Percentiles rank a stretch among this genome's conserved stretches.
Evolutionary conservation across 1,139 yeast genomes (phyloP).

Genomic region (Taiozyma sp.): DNA sequence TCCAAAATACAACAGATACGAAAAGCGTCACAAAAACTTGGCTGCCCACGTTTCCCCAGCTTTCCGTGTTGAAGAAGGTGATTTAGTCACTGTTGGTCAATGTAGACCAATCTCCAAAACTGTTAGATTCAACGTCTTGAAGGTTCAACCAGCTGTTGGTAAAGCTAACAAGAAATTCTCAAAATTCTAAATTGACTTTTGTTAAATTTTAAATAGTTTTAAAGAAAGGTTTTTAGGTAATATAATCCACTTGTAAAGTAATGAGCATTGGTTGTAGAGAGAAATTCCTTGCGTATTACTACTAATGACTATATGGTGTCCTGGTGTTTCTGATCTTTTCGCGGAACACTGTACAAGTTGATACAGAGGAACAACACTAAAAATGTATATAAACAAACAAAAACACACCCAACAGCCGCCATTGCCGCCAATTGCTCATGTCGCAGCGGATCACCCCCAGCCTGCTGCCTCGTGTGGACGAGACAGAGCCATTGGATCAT

Average conservation of each 20-base stretch:
- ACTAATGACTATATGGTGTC: too few species aligned
- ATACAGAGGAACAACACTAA: not conserved
- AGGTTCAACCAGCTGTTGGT: slow-evolving; percentile 88
- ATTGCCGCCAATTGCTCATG: not conserved
- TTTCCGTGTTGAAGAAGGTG: slow-evolving; percentile 99
- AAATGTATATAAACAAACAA: not conserved
- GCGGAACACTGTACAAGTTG: not conserved
- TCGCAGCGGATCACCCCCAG: not conserved
- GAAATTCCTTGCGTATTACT: too few species aligned
- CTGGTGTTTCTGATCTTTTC: not conserved
- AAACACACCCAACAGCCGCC: too few species aligned
- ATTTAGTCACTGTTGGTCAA: slow-evolving; percentile 98
- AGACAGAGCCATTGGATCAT: not conserved
- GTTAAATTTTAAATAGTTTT: not conserved
- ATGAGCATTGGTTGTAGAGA: not conserved
- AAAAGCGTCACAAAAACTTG: slow-evolving; percentile 99
- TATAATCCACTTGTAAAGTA: not conserved
- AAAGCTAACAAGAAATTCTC: slow-evolving; percentile 89
- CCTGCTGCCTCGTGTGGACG: not conserved
- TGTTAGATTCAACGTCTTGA: slow-evolving; percentile 98
- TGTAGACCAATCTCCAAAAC: slow-evolving; percentile 99
- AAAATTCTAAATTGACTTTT: slow-evolving; percentile 66
- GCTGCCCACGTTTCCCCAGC: slow-evolving; percentile 99
- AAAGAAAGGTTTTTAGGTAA: not conserved
- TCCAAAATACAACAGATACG: slow-evolving; percentile 99